Base-by-base conservation (phyloP, 2,329 filamentous ascomycete genomes). In the Paecilomyces niveus region DNA sequence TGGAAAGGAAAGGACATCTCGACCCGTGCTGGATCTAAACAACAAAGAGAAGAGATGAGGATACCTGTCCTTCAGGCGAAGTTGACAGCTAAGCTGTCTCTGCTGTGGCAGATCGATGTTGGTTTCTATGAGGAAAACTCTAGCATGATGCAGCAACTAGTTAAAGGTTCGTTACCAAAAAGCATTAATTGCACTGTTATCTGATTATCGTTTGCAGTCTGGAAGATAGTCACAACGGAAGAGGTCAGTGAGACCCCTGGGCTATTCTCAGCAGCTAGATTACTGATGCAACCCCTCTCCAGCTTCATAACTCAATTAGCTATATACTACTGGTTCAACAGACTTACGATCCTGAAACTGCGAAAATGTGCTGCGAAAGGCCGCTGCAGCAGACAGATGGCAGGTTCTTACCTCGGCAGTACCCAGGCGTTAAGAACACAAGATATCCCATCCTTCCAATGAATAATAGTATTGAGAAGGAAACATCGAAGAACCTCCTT, bases 31-130 rank as follows among this genome's bases (percentile, higher is more conserved):
- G 60, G 62, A 22, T 53, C 56, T 1, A 29, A 59, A 15, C 33
- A 50, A 5, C 53, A 61, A 54, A 58, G 33, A 49, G 22, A 55
- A 24, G 18, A 53, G n/a, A 57, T 61, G 29, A 56, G 54, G 33
- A 56, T 65, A 24, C 60, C 64, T 1, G 32, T 65, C 15, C 33
- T 59, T 3, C 56, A 53, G 10, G 61, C 61, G 0, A 50, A 55
- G 7, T 58, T 61, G 45, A 59, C 57, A 39, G 29, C 39, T 52
- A 54, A 54, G 39, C 22, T 62, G 39, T 62, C 51, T 45, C 62
- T 68, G 15, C 13, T 67, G 3, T 68, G 66, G 66, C 65, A 66
- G 32, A 51, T 68, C n/a, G 64, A 67, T 53, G 49, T 63, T 3
- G 65, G 61, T 4, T 65, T 58, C 33, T 61, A 62, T 18, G 59